Base-by-base conservation (phyloP, 805 yeast genomes). In the Pichia sporocuriosa region DNA sequence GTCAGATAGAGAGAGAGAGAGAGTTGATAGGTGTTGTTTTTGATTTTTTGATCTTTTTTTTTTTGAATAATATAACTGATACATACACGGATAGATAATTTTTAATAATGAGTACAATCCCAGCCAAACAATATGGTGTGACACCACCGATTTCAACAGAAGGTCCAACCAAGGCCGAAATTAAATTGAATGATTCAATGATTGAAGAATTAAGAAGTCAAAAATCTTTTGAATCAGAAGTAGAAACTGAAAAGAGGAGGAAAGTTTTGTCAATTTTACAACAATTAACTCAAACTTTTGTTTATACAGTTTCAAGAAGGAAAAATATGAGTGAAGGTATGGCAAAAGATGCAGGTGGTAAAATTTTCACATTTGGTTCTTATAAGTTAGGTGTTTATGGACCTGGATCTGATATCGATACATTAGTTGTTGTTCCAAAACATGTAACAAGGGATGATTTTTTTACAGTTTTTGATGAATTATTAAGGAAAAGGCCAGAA, bases 291-390 rank as follows among this genome's bases (percentile, higher is more conserved):
- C 75, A 81, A 53, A 85, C 82, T 49, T 90, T 90, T 63, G 98
- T 93, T 2, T 84, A 77, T 54, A 73, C 65, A 12, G 97, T 88
- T 8, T 82, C 94, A 3, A 72, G 76, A 49, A 76, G 72, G 47
- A 88, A 84, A 56, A 89, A 90, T 57, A 88, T 93, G 96, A 79
- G 88, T 27, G 97, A 93, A 46, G 96, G 97, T 2, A 88, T 93
- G 97, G 95, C 97, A 0, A 73, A 68, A 42, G 98, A 93, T 62
- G 95, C 97, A 0, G 98, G 98, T 29, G 98, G 98, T 28, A 93
- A 93, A 60, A 78, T 93, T n/a, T 93, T 89, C 59, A 88, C 97
- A 0, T 93, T 75, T 66, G 98, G 98, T 1, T 88, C 97, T 1
- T 93, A 89, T 56, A 71, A 96, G 48, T 66, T 93, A 33, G 98